Base-by-base conservation (phyloP, 2,329 filamentous ascomycete species). In the Ambrosiella beaveri region DNA sequence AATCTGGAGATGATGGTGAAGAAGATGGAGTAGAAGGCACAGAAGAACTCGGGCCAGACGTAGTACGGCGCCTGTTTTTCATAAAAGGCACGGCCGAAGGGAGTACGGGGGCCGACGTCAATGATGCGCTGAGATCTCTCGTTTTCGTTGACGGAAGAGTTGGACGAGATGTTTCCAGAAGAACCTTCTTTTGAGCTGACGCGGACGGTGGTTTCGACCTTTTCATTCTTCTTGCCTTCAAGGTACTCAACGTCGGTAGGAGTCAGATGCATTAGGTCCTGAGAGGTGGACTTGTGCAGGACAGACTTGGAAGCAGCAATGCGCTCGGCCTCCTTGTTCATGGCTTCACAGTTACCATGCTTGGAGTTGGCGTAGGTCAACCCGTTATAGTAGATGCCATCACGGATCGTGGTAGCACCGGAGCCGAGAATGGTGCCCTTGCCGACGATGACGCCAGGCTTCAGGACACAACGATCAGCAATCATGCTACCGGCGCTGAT, bases 41-140 rank as follows among this genome's bases (percentile, higher is more conserved):
- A 78, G 11, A 69, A 65, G 57, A 69, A 69, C 9, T 71, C 72
- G 1, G 72, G 70, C 47, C 76, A 66, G 27, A 80, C 77, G 47
- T 69, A 68, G 67, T 79, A 80, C 1, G 73, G 68, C 1, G 76
- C 74, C 53, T 73, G 66, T 15, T 70, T 69, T 51, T 73, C 68
- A 66, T 79, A 79, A 65, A 79, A 80, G 1, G 77, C 77, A 8
- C 75, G 71, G 37, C 77, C 77, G 62, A 81, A 80, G 0, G 77
- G 70, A 70, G 6, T 67, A 62, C 17, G 63, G 11, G 55, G 19
- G 5, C 35, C 38, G 12, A 44, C 15, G 15, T 56, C 58, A 7
- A 53, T 15, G n/a, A 47, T 47, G n/a, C 7, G n/a, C 11, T 47
- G 44, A 13, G 44, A 47, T 17, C 19, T 13, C n/a, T 47, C 44